Evolutionary conservation across 2,329 filamentous ascomycete species (phyloP), one percentile per base, ranked within the genome.

Genomic region (Graphium sp.): DNA sequence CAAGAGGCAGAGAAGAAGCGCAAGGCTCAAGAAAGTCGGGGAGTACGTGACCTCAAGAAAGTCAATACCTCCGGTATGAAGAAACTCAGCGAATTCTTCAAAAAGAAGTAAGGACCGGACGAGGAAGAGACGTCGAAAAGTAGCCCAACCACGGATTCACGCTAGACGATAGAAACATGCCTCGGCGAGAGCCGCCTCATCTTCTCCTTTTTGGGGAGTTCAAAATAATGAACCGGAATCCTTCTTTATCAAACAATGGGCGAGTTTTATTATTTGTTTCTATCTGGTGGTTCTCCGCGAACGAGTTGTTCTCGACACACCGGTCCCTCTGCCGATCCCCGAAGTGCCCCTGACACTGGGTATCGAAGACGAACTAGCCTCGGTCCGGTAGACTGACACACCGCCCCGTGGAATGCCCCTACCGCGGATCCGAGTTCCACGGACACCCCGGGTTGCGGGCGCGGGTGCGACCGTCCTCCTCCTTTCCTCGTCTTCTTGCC

Each of bases 41-140:
- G 72, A 1, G 71, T 94, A 2, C 75, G 74, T 46, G 67, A 85
- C 26, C 49, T 98, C 43, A 79, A 79, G 48, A 98, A 95, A 56
- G 87, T 85, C 26, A 80, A 95, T 52, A 85, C 78, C 0, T 70
- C 56, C 14, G 89, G 89, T 2, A 98, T 98, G 89, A 89, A 80
- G 65, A 98, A 95, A 60, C 68, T 98, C 67, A 93, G 81, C 46
- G 69, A 75, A 35, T 98, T 98, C 55, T 98, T 98, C 50, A 72
- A 72, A 34, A 91, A 87, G 55, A 68, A 66, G 36, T 45, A 35
- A 39, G 14, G 23, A n/a, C 20, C 5, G n/a, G 10, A 14, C 9
- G 26, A n/a, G 17, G 26, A 21, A 28, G 13, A 6, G 7, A 7
- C 8, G 6, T 28, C 11, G 11, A 10, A 19, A 19, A 13, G 7